Percentiles rank a stretch among this genome's conserved stretches.
Conservation (phyloP, 1,139 yeast genomes). For the Pichia sp. region DNA sequence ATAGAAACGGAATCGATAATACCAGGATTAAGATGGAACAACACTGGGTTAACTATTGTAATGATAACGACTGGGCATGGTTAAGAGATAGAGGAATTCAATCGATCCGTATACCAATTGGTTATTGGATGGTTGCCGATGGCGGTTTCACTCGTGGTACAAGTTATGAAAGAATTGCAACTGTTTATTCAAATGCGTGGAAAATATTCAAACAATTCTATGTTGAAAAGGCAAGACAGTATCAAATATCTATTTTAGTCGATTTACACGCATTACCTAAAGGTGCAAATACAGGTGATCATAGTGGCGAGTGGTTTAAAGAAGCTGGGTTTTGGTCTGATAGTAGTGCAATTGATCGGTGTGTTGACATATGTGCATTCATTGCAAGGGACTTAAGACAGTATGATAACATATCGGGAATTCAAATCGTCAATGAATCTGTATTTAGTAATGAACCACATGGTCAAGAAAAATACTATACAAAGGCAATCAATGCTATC, state of each 20-base stretch:
- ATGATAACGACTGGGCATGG: slow-evolving; percentile 80
- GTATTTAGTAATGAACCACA: slow-evolving; percentile 55
- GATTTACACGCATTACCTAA: slow-evolving; percentile 92
- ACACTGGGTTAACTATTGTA: slow-evolving; percentile 69
- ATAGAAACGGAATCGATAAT: slow-evolving; percentile 50
- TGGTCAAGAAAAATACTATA: slow-evolving; percentile 60
- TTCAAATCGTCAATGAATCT: slow-evolving; percentile 86
- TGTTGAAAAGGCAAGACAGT: slow-evolving; percentile 51
- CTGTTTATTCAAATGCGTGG: slow-evolving; percentile 77
- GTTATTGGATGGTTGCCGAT: slow-evolving; percentile 84
- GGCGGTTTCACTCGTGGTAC: slow-evolving; percentile 58
- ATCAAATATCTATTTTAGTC: slow-evolving; percentile 69
- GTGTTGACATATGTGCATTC: slow-evolving; percentile 54
- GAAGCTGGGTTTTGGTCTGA: slow-evolving; percentile 65
- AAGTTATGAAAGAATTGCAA: slow-evolving; percentile 52
- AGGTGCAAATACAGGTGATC: slow-evolving; percentile 86
- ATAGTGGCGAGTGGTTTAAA: slow-evolving; percentile 68
- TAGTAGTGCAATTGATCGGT: slow-evolving; percentile 42
- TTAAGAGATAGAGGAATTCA: slow-evolving; percentile 64
- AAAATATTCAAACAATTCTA: slow-evolving; percentile 40
- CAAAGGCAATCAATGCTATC: slow-evolving; percentile 63
- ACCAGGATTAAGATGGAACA: slow-evolving; percentile 56
- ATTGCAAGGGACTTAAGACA: slow-evolving; percentile 56
- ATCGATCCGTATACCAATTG: slow-evolving; percentile 81
- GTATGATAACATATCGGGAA: slow-evolving; percentile 71